These are phyloP conservation scores for Mucor mucedo DNA, from an alignment of 371 early-diverging fungal genomes.

Conservation along the genomic window DNA sequence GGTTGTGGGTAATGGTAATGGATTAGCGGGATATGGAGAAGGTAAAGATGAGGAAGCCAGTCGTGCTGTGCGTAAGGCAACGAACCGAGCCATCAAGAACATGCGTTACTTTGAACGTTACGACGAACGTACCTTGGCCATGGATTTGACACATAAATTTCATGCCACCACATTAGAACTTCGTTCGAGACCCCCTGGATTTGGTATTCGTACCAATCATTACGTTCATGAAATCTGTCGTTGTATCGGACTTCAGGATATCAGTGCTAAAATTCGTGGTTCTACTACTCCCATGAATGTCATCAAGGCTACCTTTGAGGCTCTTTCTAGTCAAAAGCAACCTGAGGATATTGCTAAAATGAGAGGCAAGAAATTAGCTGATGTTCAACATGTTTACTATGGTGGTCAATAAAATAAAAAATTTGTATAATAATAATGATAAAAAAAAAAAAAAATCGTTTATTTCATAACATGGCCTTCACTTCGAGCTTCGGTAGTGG, in stretches of 20 bases:
- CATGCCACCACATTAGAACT: constrained; percentile 85
- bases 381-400: constrained; percentile 85
- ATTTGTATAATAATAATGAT: background rate
- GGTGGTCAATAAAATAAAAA: constrained; percentile 50
- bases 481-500: constrained; percentile 9
- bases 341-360: constrained; percentile 89
- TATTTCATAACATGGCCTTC: constrained; percentile 33
- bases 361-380: constrained; percentile 90
- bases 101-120: constrained; percentile 87
- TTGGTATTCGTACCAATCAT: constrained; percentile 92
- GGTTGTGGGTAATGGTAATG: constrained; percentile 94
- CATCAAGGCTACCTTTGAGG: constrained; percentile 95
- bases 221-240: constrained; percentile 95
- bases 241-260: constrained; percentile 92
- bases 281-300: constrained; percentile 97
- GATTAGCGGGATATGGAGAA: constrained; percentile 94
- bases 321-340: constrained; percentile 82
- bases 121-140: constrained; percentile 93
- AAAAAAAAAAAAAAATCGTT: background rate
- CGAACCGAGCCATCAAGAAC: constrained; percentile 85
- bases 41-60: constrained; percentile 85
- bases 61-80: constrained; percentile 90
- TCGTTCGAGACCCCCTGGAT: constrained; percentile 92
- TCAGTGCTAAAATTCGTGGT: constrained; percentile 91
- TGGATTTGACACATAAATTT: constrained; percentile 89